Conservation (phyloP, 2,329 filamentous ascomycete genomes). For the Coleophoma eucalyptorum region DNA sequence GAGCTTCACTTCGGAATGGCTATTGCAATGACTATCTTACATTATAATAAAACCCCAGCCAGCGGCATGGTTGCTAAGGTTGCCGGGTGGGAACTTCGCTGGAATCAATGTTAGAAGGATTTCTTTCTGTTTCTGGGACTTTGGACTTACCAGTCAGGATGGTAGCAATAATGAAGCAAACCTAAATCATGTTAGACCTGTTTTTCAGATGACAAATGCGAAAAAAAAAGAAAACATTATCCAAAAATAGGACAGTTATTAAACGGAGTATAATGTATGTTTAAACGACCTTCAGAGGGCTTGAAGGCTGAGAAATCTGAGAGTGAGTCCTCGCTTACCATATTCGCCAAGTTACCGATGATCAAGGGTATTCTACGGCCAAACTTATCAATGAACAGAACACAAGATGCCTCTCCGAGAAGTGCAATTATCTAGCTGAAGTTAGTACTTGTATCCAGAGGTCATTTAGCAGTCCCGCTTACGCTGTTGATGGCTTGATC, state of each 20-base stretch:
- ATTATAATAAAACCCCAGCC: slow-evolving; percentile 72
- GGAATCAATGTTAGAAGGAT: slow-evolving; percentile 4
- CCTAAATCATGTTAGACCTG: slow-evolving; percentile 61
- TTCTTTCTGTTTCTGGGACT: neutral
- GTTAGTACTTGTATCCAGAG: too few species aligned
- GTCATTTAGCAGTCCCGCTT: too few species aligned
- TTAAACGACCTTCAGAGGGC: too few species aligned
- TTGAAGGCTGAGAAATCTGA: too few species aligned
- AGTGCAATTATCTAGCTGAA: slow-evolving; percentile 52
- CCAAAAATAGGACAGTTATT: neutral
- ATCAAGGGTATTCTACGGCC: slow-evolving; percentile 73
- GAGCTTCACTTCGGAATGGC: neutral
- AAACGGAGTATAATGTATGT: too few species aligned
- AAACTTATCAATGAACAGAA: slow-evolving; percentile 61
- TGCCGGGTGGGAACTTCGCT: slow-evolving; percentile 55
- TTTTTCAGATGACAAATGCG: slow-evolving; percentile 35
- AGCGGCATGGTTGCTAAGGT: slow-evolving; percentile 46
- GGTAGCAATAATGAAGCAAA: slow-evolving; percentile 62
- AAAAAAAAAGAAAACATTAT: neutral
- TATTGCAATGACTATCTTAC: slow-evolving; percentile 6
- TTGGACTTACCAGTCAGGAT: slow-evolving; percentile 35
- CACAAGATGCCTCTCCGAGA: slow-evolving; percentile 54
- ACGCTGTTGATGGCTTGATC: slow-evolving; percentile 54
- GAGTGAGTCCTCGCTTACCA: too few species aligned
- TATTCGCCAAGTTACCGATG: slow-evolving; percentile 51